Base-by-base conservation (phyloP, 2,329 filamentous ascomycete species). In the Cladophialophora carrionii region DNA sequence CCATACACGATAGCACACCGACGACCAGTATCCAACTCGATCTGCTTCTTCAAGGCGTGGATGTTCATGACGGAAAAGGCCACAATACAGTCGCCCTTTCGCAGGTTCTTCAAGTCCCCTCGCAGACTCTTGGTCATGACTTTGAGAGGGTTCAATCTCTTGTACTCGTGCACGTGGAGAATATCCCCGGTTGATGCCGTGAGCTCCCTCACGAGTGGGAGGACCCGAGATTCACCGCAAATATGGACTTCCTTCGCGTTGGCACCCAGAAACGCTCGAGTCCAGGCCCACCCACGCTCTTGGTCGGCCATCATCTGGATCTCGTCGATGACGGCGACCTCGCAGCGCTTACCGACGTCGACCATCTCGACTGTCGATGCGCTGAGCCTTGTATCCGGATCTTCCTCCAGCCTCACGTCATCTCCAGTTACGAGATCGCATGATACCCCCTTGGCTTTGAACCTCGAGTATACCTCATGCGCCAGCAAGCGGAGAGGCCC, bases 321-420 rank as follows among this genome's bases (percentile, higher is more conserved):
- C 79, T 99, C 95, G 74, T 99, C 95, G 68, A 99, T 94, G 70
- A 99, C 94, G 1, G 92, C 94, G 41, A 99, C 93, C 49, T 98
- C 94, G 32, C 91, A 87, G 1, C 76, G 75, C 3, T 78, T 77
- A 56, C 83, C 82, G 22, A 87, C 71, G 6, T 85, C 85, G 26
- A 88, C 83, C 89, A 99, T 99, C 76, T 99, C 95, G 2, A 99
- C 95, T 0, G 95, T 99, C 74, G 95, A 97, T 74, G 92, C 94
- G 63, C 84, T 85, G 73, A 96, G 88, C 22, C 43, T 55, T 0
- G 58, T 64, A 20, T 72, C 83, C 3, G 78, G 78, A 9, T 84
- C 79, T 55, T 87, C 80, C 0, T 91, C 88, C 8, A 90, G 78
- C 59, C 90, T 87, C 65, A 91, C 85, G 75, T 99, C 95, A 74